Evolutionary conservation across 2,329 filamentous ascomycete genomes (phyloP), one percentile per base, ranked within the genome.

Genomic region (Pyrenochaeta sp.): DNA sequence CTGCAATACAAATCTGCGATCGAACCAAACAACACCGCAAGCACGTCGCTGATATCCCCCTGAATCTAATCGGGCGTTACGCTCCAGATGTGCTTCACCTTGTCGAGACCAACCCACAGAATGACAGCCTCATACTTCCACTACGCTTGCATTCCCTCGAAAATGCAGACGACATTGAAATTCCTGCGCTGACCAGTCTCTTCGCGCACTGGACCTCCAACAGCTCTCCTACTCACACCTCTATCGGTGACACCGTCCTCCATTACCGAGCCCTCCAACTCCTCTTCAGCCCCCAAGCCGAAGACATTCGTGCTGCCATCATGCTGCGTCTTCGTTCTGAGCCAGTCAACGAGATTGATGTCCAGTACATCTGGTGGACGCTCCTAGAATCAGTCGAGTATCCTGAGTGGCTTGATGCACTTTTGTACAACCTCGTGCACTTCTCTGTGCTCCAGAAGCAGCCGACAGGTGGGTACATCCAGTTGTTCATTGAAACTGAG

Each of bases 401-500:
- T 13, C 39, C 25, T 6, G 42, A 28, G 0, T 52, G 43, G 58
- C 36, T 61, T 25, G 37, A 57, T 32, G 47, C 48, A 3, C 6
- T 61, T 6, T 2, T 57, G 12, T 30, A 40, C 47, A 57, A 57
- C 30, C 32, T 54, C 34, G 54, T 47, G 27, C 45, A n/a, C 9
- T 57, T 61, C 25, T 15, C 52, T 9, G 32, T 61, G 1, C 42
- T 61, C 28, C 42, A 39, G 7, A 45, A 5, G 3, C 46, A 54
- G 45, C 58, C 54, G 8, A 10, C 28, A 0, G 58, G 58, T 12
- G 54, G 54, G 1, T 48, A 57, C 8, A 54, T 57, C 3, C 12
- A 32, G 5, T 8, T 54, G 6, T 54, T 57, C 44, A 56, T 59
- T 15, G 47, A 57, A 19, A 57, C 58, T 4, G 48, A 58, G 48